A percentile compares a stretch with the other conserved stretches of the same genome.
These are phyloP conservation scores for Coniochaeta prunicola DNA, from an alignment of 2,329 filamentous ascomycete species.

Conservation along the genomic window DNA sequence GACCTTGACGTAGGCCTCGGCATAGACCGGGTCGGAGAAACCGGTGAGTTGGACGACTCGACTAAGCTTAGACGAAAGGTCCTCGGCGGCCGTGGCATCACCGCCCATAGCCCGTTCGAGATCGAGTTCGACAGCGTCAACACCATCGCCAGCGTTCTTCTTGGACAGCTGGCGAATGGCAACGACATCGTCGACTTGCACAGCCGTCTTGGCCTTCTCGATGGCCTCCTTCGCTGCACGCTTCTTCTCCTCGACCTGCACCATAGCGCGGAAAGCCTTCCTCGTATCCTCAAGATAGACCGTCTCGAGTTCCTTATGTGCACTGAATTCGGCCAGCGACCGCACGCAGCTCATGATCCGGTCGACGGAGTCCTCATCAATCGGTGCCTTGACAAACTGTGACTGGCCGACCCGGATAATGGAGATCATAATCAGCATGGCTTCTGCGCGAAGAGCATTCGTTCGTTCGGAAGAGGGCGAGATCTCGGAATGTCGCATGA, in stretches of 20 bases:
- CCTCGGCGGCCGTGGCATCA: constrained; percentile 68
- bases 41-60: constrained; percentile 95
- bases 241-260: constrained; percentile 96
- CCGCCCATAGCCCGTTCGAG: constrained; percentile 92
- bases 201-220: constrained; percentile 86
- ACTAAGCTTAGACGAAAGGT: constrained; percentile 88
- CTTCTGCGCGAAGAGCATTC: constrained; percentile 89
- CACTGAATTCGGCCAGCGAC: constrained; percentile 79
- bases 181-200: constrained; percentile 94
- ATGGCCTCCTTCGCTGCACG: constrained; percentile 88
- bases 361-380: constrained; percentile 97
- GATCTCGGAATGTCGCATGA: constrained; percentile 95
- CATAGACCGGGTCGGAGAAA: constrained; percentile 96
- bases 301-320: constrained; percentile 84
- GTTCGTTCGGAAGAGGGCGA: constrained; percentile 79
- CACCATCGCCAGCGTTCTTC: constrained; percentile 76
- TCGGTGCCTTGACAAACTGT: constrained; percentile 95
- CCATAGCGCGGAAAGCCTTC: constrained; percentile 95
- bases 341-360: constrained; percentile 97
- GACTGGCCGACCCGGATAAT: constrained; percentile 97
- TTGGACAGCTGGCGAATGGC: constrained; percentile 87
- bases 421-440: constrained; percentile 99
- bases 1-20: constrained; percentile 98
- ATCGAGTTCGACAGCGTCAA: constrained; percentile 82
- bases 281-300: constrained; percentile 93